phyloP scores from a whole-genome alignment of 1,284 basidiomycete genomes.

The Athelia sp. region DNA sequence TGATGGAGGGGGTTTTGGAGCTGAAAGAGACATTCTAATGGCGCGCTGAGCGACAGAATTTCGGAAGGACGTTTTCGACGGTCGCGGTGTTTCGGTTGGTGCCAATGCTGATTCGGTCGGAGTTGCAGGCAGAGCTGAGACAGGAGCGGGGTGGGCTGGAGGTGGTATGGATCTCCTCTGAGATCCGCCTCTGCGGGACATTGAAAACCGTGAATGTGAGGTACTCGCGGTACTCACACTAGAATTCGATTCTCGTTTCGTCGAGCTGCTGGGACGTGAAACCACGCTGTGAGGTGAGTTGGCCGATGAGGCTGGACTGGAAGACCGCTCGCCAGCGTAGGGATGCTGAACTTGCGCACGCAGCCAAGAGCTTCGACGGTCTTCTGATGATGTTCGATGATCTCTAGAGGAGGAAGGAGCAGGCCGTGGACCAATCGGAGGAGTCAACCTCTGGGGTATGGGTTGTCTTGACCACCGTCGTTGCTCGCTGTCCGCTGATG shows the following conservation, averaged over 20 bases:
- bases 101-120: conserved; percentile 21
- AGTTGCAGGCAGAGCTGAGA: conserved; percentile 63
- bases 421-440: conserved; percentile 56
- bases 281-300: conserved; percentile 24
- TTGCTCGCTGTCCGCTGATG: conserved; percentile 33
- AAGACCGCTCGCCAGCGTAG: conserved; percentile 29
- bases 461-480: conserved; percentile 60
- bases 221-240: conserved; percentile 45
- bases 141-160: conserved; percentile 64
- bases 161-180: conserved; percentile 61
- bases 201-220: conserved; percentile 33
- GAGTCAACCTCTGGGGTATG: conserved; percentile 44
- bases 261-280: conserved; percentile 38
- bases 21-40: conserved; percentile 54
- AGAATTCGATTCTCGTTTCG: conserved; percentile 54
- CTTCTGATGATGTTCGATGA: conserved; percentile 14
- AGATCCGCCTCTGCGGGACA: conserved; percentile 25
- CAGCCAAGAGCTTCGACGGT: conserved; percentile 3
- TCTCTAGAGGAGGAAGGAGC: conserved; percentile 14
- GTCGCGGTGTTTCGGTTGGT: conserved; percentile 16
- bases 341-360: conserved; percentile 31
- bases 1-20: conserved; percentile 58
- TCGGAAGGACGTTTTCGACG: conserved; percentile 42
- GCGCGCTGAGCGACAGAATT: conserved; percentile 48
- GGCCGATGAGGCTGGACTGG: conserved; percentile 41